phyloP scores from a whole-genome alignment of 768 basidiomycete species.

The Pleurotus eryngii region DNA sequence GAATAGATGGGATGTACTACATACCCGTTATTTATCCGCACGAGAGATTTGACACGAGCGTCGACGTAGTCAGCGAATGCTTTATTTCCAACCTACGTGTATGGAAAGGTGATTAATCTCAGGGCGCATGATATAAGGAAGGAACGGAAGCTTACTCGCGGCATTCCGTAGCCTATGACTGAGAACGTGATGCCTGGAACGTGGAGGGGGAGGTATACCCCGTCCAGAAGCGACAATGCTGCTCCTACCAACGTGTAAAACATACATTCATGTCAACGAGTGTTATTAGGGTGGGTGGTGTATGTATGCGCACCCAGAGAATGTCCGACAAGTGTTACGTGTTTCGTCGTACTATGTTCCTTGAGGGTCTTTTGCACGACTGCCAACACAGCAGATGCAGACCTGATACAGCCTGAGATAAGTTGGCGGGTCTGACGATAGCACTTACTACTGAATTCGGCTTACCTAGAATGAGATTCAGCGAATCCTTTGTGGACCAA shows the following conservation, averaged over 20 bases:
- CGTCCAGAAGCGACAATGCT: constrained; percentile 53
- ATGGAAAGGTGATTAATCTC: not conserved
- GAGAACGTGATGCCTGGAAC: constrained; percentile 32
- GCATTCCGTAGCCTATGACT: constrained; percentile 38
- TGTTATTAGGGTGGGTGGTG: not conserved
- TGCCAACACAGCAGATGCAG: constrained; percentile 37
- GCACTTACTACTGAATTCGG: not conserved
- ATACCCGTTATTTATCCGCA: constrained; percentile 59
- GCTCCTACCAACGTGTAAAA: constrained; percentile 32
- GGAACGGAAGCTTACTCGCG: constrained; percentile 31
- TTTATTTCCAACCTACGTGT: constrained; percentile 48
- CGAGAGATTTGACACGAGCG: constrained; percentile 36
- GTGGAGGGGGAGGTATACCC: constrained; percentile 51
- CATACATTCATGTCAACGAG: not conserved
- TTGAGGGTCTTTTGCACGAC: constrained; percentile 37
- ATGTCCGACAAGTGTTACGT: constrained; percentile 45
- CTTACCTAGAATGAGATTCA: constrained; percentile 37
- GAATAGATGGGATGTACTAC: not conserved
- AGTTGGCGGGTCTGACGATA: not conserved
- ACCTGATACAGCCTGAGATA: constrained; percentile 21
- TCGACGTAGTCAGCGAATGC: constrained; percentile 63
- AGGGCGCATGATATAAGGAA: constrained; percentile 13
- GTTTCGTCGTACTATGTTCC: constrained; percentile 22
- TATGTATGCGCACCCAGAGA: constrained; percentile 22
- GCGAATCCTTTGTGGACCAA: constrained; percentile 44